phyloP scores from a whole-genome alignment of 257 asterid species.

The Verbascum thapsus region DNA sequence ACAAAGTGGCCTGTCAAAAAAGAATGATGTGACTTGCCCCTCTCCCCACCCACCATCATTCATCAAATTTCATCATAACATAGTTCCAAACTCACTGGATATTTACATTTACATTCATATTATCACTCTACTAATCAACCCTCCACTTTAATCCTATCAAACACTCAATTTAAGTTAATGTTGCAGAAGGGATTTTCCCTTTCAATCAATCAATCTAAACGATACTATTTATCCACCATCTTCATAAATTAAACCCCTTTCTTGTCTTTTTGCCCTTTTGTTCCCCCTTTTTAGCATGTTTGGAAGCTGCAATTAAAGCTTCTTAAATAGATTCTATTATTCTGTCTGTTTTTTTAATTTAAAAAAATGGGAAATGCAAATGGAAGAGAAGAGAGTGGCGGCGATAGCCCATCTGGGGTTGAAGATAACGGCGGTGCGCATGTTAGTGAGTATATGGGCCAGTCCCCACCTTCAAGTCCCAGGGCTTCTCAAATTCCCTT shows the following conservation, averaged over 20 bases:
- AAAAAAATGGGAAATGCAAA: slow-evolving; percentile 71
- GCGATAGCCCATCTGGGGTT: slow-evolving; percentile 41
- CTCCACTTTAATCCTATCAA: slow-evolving; percentile 11
- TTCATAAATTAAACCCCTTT: neutral
- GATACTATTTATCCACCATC: slow-evolving; percentile 6
- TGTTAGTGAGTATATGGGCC: slow-evolving; percentile 64
- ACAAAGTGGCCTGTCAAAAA: slow-evolving; percentile 14
- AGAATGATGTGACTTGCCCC: slow-evolving; percentile 20
- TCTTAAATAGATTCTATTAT: slow-evolving; percentile 25
- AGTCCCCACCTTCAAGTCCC: slow-evolving; percentile 81
- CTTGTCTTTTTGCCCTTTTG: neutral
- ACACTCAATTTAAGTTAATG: slow-evolving; percentile 2
- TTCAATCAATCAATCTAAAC: neutral
- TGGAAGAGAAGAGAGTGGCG: slow-evolving; percentile 66
- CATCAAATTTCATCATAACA: slow-evolving; percentile 8
- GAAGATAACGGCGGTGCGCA: slow-evolving; percentile 37
- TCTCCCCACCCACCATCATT: slow-evolving; percentile 22
- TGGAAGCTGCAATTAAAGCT: slow-evolving; percentile 24
- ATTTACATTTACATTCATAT: too few species aligned
- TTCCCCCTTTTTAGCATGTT: slow-evolving; percentile 19
- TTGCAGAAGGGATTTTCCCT: slow-evolving; percentile 2
- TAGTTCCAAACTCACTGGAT: slow-evolving; percentile 38
- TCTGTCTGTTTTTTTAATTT: slow-evolving; percentile 11
- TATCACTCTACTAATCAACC: slow-evolving; percentile 17
- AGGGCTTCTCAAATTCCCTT: slow-evolving; percentile 75